Evolutionary conservation across 306 rosid genomes (phyloP), one percentile per base, ranked within the genome.

Genomic region (Dryas octopetala): DNA sequence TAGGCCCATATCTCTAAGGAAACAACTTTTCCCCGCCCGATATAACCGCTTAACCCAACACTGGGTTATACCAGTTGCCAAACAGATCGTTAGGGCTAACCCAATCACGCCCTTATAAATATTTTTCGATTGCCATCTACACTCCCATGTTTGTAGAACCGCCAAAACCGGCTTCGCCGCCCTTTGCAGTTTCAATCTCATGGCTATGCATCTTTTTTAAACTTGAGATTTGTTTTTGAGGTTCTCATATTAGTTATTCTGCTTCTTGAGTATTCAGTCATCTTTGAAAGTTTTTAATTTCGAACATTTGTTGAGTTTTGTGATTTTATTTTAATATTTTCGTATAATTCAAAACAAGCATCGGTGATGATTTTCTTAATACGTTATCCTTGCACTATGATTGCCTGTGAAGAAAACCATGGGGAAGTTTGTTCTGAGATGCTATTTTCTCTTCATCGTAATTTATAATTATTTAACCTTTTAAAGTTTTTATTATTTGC

Each of bases 341-440:
- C 57, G 2, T 9, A 50, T 10, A 7, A 45, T 45, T 46, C 4
- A 46, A 57, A 19, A 57, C 23, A 14, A 19, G 86, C 83, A 78
- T 82, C 78, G 14, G 57, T 82, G 86, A 78, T 78, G 86, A 78
- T 17, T 66, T 49, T 10, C 55, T 78, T 23, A 23, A 28, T 47
- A 55, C 15, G 86, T 74, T 82, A 78, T 82, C 93, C 91, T 90
- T 90, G 92, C 96, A 90, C 91, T 86, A 77, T 83, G 96, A 90
- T 90, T 86, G 66, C 9, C 28, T 4, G 81, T 91, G 96, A 91
- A 91, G 96, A 89, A 84, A 53, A n/a, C 54, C 17, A 79, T 70
- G 88, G 97, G 83, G 84, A 81, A 64, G 70, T 7, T 69, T 70
- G 54, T 44, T 90, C 93, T 89, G 91, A 89, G 91, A 83, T 83